Conservation (phyloP, 495 filamentous ascomycete species). For the Aspergillus campestris region DNA sequence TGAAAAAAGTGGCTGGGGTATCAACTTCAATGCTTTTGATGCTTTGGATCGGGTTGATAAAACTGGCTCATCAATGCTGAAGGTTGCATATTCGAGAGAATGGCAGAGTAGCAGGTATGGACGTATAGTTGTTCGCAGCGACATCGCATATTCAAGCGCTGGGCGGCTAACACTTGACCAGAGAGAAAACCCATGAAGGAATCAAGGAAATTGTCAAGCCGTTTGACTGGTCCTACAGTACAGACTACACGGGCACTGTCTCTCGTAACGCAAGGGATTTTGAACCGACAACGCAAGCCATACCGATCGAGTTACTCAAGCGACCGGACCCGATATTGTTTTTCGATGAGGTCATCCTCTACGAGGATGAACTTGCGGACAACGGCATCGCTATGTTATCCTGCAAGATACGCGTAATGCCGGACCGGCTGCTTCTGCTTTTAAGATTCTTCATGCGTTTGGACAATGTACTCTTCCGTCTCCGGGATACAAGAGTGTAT, state of each 20-base stretch:
- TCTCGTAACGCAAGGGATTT: constrained; percentile 32
- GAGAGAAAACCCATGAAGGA: constrained; percentile 76
- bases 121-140: background rate
- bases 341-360: constrained; percentile 89
- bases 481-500: constrained; percentile 86
- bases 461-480: constrained; percentile 76
- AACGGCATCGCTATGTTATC: constrained; percentile 87
- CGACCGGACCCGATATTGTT: constrained; percentile 88
- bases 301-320: constrained; percentile 77
- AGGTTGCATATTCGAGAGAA: constrained; percentile 83
- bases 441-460: constrained; percentile 88
- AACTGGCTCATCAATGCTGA: constrained; percentile 79
- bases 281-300: constrained; percentile 45
- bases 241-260: constrained; percentile 67
- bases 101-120: constrained; percentile 73
- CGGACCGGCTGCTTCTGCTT: constrained; percentile 71
- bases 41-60: constrained; percentile 89
- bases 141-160: no score
- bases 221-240: constrained; percentile 96
- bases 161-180: constrained; percentile 22
- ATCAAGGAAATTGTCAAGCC: constrained; percentile 91
- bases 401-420: constrained; percentile 89
- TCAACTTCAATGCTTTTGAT: constrained; percentile 76
- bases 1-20: constrained; percentile 55
- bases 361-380: constrained; percentile 95